These are phyloP conservation scores for Fusarium floridanum DNA, from an alignment of 2,329 filamentous ascomycete genomes.

Conservation along the genomic window DNA sequence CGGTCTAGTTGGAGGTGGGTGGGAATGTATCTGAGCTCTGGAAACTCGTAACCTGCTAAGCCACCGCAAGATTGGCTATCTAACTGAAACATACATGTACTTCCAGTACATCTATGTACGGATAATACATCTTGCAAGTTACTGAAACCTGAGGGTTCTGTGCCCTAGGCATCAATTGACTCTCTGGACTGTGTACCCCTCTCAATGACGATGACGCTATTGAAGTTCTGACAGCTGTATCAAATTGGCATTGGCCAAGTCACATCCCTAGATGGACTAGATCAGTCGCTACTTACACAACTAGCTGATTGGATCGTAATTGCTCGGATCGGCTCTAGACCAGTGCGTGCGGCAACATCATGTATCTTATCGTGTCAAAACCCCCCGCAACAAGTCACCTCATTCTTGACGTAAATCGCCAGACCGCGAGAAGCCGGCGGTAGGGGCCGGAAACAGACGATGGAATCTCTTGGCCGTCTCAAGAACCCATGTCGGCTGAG, in stretches of 20 bases:
- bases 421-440: conserved; percentile 35
- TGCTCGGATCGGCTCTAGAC: conserved; percentile 12
- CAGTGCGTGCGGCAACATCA: conserved; percentile 22
- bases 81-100: not conserved
- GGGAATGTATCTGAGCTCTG: not conserved
- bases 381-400: conserved; percentile 44
- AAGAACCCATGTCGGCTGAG: not conserved
- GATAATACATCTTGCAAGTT: not conserved
- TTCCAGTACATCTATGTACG: not conserved
- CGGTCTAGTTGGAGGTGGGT: not conserved
- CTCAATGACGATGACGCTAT: not conserved
- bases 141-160: not conserved
- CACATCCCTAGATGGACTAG: not conserved
- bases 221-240: not conserved
- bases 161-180: not conserved
- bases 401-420: conserved; percentile 44
- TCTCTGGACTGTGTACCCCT: not conserved
- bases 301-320: not conserved
- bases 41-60: not conserved
- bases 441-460: conserved; percentile 27
- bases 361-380: conserved; percentile 17
- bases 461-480: conserved; percentile 5
- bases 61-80: not conserved
- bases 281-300: not conserved
- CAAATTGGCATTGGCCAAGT: not conserved